phyloP scores from a whole-genome alignment of 768 basidiomycete genomes.

The Phlebiopsis flavidoalba region DNA sequence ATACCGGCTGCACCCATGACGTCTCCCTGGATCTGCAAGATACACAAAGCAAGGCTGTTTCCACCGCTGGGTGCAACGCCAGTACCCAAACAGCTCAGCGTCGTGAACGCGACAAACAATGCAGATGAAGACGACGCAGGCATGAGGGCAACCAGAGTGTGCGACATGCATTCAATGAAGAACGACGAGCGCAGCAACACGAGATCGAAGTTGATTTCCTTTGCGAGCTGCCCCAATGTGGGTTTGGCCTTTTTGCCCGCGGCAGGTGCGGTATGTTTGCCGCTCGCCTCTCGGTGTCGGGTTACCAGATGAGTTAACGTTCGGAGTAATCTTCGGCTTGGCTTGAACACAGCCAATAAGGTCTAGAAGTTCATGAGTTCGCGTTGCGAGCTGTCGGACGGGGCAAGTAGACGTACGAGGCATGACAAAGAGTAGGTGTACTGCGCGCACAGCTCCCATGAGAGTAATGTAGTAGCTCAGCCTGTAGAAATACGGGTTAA shows the following conservation, averaged over 20 bases:
- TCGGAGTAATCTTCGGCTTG: slow-evolving; percentile 19
- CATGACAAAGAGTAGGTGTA: slow-evolving; percentile 61
- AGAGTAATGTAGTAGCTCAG: slow-evolving; percentile 74
- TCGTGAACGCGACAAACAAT: slow-evolving; percentile 55
- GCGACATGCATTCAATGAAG: slow-evolving; percentile 61
- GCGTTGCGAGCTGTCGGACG: slow-evolving; percentile 25
- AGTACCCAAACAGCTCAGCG: slow-evolving; percentile 58
- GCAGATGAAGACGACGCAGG: slow-evolving; percentile 36
- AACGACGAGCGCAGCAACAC: slow-evolving; percentile 60
- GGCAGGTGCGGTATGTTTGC: neutral
- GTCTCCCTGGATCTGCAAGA: slow-evolving; percentile 32
- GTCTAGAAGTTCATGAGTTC: slow-evolving; percentile 35
- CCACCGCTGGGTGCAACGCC: slow-evolving; percentile 58
- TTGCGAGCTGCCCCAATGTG: slow-evolving; percentile 45
- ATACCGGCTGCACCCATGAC: slow-evolving; percentile 16
- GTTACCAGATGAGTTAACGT: neutral
- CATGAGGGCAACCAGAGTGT: slow-evolving; percentile 52
- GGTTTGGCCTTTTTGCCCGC: slow-evolving; percentile 34
- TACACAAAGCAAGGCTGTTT: slow-evolving; percentile 70
- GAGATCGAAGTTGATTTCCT: slow-evolving; percentile 67
- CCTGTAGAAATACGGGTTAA: slow-evolving; percentile 24
- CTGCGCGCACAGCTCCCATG: slow-evolving; percentile 58
- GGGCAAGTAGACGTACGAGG: slow-evolving; percentile 45
- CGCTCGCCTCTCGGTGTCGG: neutral
- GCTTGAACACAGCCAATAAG: slow-evolving; percentile 60